A percentile compares a stretch with the other conserved stretches of the same genome.
Conservation (phyloP, 139 green algal genomes). For the Chlorella sp. region DNA sequence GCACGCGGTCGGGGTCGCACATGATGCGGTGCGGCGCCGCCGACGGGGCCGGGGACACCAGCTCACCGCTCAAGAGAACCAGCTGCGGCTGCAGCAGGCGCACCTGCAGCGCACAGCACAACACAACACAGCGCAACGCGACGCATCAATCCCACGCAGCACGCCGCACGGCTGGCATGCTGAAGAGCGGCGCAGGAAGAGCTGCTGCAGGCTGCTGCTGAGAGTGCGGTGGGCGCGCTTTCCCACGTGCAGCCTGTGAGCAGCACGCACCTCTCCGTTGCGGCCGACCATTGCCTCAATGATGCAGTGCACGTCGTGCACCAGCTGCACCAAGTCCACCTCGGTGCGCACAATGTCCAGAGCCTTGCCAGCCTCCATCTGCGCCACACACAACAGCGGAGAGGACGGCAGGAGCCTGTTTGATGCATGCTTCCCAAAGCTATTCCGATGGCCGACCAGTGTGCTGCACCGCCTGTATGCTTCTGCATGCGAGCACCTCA, state of each 20-base stretch:
- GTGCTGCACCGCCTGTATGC: too few species aligned
- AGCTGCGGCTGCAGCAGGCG: constrained; percentile 10
- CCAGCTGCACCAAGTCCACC: constrained; percentile 49
- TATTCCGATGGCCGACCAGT: too few species aligned
- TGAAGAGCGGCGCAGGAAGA: background rate
- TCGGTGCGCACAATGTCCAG: constrained; percentile 67
- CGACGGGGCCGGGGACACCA: too few species aligned
- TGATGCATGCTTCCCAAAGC: too few species aligned
- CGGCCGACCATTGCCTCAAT: constrained; percentile 72
- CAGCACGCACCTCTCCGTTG: constrained; percentile 12
- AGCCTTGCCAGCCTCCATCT: constrained; percentile 46
- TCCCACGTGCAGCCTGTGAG: too few species aligned
- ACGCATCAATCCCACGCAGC: too few species aligned
- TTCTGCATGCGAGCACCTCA: too few species aligned
- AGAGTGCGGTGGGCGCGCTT: too few species aligned
- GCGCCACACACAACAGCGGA: background rate
- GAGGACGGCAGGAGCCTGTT: too few species aligned
- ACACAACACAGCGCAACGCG: too few species aligned
- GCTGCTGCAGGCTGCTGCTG: background rate
- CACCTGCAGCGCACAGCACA: background rate
- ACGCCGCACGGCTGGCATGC: background rate
- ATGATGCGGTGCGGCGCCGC: constrained; percentile 8
- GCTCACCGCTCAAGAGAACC: background rate
- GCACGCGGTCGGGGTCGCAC: constrained; percentile 58
- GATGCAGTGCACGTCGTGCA: constrained; percentile 75